Conservation (phyloP, 2,329 filamentous ascomycete genomes). For the Exserohilum rostratum region DNA sequence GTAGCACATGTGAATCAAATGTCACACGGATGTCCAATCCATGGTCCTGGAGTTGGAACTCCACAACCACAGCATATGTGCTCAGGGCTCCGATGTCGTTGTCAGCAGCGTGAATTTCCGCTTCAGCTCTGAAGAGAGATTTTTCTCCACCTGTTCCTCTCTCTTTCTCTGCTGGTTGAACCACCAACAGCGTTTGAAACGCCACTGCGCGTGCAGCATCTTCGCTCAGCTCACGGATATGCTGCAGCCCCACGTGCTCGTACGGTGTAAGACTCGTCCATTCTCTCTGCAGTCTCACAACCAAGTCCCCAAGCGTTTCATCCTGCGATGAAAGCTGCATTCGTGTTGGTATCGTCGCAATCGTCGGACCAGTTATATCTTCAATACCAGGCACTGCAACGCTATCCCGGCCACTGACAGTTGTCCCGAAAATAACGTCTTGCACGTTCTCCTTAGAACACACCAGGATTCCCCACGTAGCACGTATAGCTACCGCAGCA, state of each 20-base stretch:
- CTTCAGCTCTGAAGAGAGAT: too few species aligned
- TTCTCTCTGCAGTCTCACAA: slow-evolving; percentile 20
- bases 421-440: slow-evolving; percentile 51
- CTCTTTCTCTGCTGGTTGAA: slow-evolving; percentile 46
- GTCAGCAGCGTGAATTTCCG: background rate
- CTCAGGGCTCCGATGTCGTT: background rate
- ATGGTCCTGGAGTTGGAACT: background rate
- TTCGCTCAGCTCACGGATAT: slow-evolving; percentile 18
- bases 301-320: slow-evolving; percentile 17
- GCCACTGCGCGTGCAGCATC: slow-evolving; percentile 35
- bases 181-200: slow-evolving; percentile 58
- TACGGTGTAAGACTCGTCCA: slow-evolving; percentile 28
- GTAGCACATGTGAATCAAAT: too few species aligned
- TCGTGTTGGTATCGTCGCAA: slow-evolving; percentile 47
- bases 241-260: slow-evolving; percentile 41
- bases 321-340: slow-evolving; percentile 18
- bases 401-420: slow-evolving; percentile 42
- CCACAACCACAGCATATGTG: background rate
- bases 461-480: slow-evolving; percentile 38
- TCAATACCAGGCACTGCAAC: slow-evolving; percentile 45
- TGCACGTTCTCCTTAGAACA: slow-evolving; percentile 29
- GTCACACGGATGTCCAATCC: too few species aligned
- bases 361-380: slow-evolving; percentile 50
- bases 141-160: background rate
- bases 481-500: slow-evolving; percentile 14